Percentiles rank a stretch among this genome's conserved stretches.
Evolutionary conservation across 164 flowering plant species (phyloP).

Genomic region (Piper longum): DNA sequence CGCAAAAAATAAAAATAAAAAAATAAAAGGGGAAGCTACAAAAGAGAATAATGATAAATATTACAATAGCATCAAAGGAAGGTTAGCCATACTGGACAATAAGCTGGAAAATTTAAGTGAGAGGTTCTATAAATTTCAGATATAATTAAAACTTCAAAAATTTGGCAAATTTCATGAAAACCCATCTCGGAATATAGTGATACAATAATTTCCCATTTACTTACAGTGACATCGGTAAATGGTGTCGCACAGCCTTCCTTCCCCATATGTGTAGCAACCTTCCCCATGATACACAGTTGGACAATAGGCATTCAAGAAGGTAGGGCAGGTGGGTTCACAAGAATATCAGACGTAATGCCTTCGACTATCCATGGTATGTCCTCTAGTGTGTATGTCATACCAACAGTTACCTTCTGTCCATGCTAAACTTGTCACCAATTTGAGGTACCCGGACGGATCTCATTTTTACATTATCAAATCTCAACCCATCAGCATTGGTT

Average conservation of each 20-base stretch:
- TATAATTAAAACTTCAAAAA: too few relatives aligned
- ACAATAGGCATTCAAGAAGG: slow-evolving; percentile 97
- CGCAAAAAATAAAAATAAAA: background rate
- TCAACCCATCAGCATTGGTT: slow-evolving; percentile 92
- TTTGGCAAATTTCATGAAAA: too few relatives aligned
- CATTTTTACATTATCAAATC: slow-evolving; percentile 89
- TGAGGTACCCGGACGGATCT: slow-evolving; percentile 96
- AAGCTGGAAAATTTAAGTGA: background rate
- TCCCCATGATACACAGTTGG: slow-evolving; percentile 97
- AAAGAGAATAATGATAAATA: background rate
- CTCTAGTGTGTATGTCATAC: slow-evolving; percentile 95
- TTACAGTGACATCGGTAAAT: slow-evolving; percentile 89
- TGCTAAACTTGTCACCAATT: slow-evolving; percentile 93
- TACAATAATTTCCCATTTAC: slow-evolving; percentile 3
- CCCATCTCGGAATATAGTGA: too few relatives aligned
- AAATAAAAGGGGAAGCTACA: background rate
- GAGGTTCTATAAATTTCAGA: too few relatives aligned
- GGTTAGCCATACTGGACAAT: background rate
- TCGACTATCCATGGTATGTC: slow-evolving; percentile 98
- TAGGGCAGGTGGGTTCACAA: slow-evolving; percentile 94
- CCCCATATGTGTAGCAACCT: slow-evolving; percentile 95
- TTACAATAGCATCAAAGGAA: background rate
- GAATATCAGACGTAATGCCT: slow-evolving; percentile 83
- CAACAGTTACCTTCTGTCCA: slow-evolving; percentile 95
- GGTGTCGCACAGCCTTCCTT: slow-evolving; percentile 99